Base-by-base conservation (phyloP, 2,329 filamentous ascomycete species). In the Claviceps sorghi region DNA sequence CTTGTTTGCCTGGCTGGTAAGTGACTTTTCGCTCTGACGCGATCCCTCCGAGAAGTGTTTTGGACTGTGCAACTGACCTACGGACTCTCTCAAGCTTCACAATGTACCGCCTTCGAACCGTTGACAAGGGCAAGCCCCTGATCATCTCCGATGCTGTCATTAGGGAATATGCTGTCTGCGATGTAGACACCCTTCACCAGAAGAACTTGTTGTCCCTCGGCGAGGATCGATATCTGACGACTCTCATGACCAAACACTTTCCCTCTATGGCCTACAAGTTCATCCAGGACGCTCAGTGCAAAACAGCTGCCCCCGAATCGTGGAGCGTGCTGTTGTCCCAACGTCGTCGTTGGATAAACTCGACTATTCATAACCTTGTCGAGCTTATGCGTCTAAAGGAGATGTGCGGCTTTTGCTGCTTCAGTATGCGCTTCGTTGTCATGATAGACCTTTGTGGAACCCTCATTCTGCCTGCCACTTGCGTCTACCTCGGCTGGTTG, bases 331-430 rank as follows among this genome's bases (percentile, higher is more conserved):
- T 98, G 60, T 76, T 98, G 34, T 98, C 93, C n/a, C 93, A 98
- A 67, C 84, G 93, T 76, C 89, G 93, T 74, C 86, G 93, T 66
- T 98, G 93, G 93, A 98, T 98, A 69, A 98, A 98, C 72, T 97
- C 93, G 1, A 98, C 93, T 10, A 85, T 98, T 56, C 93, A 98
- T 76, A 98, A 98, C 66, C 69, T 98, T 64, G 86, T 84, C 29
- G 93, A 98, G 67, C 74, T 98, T 63, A 84, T 95, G 65, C 84
- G 84, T 61, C 77, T 98, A 47, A 85, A 90, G 67, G 89, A 98
- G 63, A 84, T 98, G 68, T 98, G 93, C 65, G 93, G 93, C 59
- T 98, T 98, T 81, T 98, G 93, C 72, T 95, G 87, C 71, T 97
- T 97, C 75, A 89, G 86, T 57, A 97, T 97, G 91, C 84, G 91